Base-by-base conservation (phyloP, 306 rosid species). In the Macrotyloma uniflorum region DNA sequence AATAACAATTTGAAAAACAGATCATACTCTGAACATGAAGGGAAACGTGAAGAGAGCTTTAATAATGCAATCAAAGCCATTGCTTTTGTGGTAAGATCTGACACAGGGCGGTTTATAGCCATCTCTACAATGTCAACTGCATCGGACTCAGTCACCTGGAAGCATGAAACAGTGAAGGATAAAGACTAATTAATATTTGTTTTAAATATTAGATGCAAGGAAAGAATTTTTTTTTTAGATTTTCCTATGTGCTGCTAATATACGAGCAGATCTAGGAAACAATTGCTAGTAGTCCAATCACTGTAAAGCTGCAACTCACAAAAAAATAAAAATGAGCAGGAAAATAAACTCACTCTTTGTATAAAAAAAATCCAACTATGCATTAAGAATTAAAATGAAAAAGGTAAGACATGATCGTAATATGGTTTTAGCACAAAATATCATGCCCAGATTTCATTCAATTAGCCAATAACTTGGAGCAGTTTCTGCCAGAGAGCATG, bases 31-130 rank as follows among this genome's bases (percentile, higher is more conserved):
- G 99, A 93, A 86, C 89, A 91, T 76, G 98, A 86, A 73, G 99
- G 94, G 77, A 95, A 95, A 73, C 99, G 98, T 55, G 99, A 95
- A 84, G 96, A 93, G 69, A 93, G 93, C 92, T 95, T 95, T 78
- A 95, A 79, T 72, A 95, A 83, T 76, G 98, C 91, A 87, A 86
- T 84, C 92, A 95, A 78, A 81, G 94, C 95, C 99, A 95, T 95
- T 1, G 97, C 82, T 87, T 93, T 91, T 46, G 97, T 95, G 50
- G 96, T 86, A 58, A 91, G 91, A 86, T 93, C 96, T 1, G 94
- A 90, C 30, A 81, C 80, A 78, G 87, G 97, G 5, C 84, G 90
- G 78, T 90, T 91, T 67, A 90, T 85, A 77, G 91, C 90, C 82
- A 87, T 75, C 84, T 95, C 99, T 33, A 85, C 72, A 59, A 90